A percentile compares a stretch with the other conserved stretches of the same genome.
Evolutionary conservation across 768 basidiomycete species (phyloP).

Genomic region (Megacollybia marginata): DNA sequence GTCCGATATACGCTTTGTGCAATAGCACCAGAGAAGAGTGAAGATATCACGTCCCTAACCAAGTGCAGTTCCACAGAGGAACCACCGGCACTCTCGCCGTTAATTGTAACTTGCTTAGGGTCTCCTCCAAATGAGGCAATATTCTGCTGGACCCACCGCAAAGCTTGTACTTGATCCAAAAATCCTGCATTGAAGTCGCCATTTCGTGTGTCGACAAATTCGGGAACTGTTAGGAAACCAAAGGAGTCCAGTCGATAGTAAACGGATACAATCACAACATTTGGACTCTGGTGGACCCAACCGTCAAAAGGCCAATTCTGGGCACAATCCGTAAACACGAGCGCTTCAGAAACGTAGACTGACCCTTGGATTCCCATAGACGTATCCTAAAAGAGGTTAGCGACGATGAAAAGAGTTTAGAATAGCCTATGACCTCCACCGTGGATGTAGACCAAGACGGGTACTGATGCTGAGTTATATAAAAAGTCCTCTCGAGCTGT

Average conservation of each 20-base stretch:
- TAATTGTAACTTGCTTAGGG: constrained; percentile 35
- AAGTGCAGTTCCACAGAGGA: constrained; percentile 53
- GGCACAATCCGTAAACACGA: too few species aligned
- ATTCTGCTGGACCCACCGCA: constrained; percentile 30
- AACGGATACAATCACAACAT: constrained; percentile 56
- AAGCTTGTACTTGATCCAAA: constrained; percentile 41
- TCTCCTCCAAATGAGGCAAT: constrained; percentile 33
- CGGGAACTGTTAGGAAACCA: constrained; percentile 53
- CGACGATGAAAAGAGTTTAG: background rate
- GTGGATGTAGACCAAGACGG: constrained; percentile 42
- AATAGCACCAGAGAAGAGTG: constrained; percentile 47
- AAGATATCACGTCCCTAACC: constrained; percentile 21
- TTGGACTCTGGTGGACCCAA: constrained; percentile 57
- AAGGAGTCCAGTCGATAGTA: constrained; percentile 60
- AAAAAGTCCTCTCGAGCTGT: too few species aligned
- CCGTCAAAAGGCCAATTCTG: constrained; percentile 59
- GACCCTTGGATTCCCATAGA: constrained; percentile 44
- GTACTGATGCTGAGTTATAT: constrained; percentile 20
- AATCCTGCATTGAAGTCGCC: constrained; percentile 51
- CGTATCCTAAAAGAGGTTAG: constrained; percentile 31
- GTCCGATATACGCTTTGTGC: constrained; percentile 54
- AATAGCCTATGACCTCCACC: constrained; percentile 29
- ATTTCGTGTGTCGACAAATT: constrained; percentile 27
- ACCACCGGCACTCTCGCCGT: constrained; percentile 56
- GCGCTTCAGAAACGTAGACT: too few species aligned